phyloP scores from a whole-genome alignment of 257 asterid genomes.

The Parsonsia alboflavescens region DNA sequence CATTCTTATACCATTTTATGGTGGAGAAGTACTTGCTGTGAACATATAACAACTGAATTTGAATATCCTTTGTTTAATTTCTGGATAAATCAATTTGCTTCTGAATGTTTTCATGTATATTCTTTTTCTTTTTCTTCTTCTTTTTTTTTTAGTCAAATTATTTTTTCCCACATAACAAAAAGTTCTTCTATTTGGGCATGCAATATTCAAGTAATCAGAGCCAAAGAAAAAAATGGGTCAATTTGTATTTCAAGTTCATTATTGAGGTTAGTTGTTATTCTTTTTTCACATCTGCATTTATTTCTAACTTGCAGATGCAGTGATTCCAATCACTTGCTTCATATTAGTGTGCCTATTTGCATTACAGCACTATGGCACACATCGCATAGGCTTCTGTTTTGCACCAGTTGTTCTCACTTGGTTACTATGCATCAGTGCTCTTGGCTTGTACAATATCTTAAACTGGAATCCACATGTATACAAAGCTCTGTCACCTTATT shows the following conservation, averaged over 20 bases:
- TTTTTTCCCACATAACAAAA: background rate
- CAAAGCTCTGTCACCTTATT: conserved; percentile 82
- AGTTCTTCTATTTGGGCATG: background rate
- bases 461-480: conserved; percentile 84
- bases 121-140: background rate
- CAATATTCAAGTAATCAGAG: background rate
- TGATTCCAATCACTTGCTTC: conserved; percentile 91
- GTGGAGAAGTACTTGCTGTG: background rate
- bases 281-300: conserved; percentile 8
- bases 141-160: too few relatives aligned
- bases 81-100: background rate
- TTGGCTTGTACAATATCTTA: conserved; percentile 77
- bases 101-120: background rate
- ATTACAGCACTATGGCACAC: conserved; percentile 95
- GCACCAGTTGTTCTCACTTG: conserved; percentile 81
- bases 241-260: background rate
- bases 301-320: conserved; percentile 68
- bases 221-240: background rate
- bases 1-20: background rate
- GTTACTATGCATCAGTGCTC: conserved; percentile 79
- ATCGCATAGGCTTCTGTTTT: conserved; percentile 73
- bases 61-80: background rate
- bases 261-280: background rate
- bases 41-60: background rate
- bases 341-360: conserved; percentile 91